Conservation (phyloP, 2,329 filamentous ascomycete species). For the Cercospora janseana region DNA sequence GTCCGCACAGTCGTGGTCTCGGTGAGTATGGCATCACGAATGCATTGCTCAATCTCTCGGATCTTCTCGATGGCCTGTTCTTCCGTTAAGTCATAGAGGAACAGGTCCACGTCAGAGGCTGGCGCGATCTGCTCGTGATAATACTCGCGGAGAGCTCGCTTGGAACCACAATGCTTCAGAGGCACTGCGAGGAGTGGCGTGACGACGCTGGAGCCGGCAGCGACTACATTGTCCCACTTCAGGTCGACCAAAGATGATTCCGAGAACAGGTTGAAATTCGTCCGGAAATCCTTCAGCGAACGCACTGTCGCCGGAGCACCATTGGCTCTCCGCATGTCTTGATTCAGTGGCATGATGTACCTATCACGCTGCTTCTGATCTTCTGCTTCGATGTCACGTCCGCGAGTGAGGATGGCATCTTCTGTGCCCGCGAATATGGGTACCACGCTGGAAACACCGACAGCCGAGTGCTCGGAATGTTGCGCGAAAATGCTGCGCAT, state of each 20-base stretch:
- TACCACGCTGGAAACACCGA: slow-evolving; percentile 62
- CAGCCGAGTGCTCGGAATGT: slow-evolving; percentile 58
- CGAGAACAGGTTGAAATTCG: slow-evolving; percentile 78
- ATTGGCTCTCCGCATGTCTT: slow-evolving; percentile 59
- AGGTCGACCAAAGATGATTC: slow-evolving; percentile 73
- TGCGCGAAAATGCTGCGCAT: slow-evolving; percentile 69
- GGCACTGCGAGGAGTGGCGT: slow-evolving; percentile 68
- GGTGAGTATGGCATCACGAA: slow-evolving; percentile 74
- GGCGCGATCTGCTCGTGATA: slow-evolving; percentile 80
- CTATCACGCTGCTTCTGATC: slow-evolving; percentile 58
- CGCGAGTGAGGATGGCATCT: slow-evolving; percentile 58
- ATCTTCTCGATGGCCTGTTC: slow-evolving; percentile 80
- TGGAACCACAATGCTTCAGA: slow-evolving; percentile 50
- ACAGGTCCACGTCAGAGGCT: slow-evolving; percentile 83
- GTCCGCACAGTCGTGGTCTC: slow-evolving; percentile 82
- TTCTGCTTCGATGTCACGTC: slow-evolving; percentile 59
- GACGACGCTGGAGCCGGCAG: slow-evolving; percentile 75
- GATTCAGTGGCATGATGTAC: slow-evolving; percentile 68
- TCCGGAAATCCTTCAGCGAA: slow-evolving; percentile 67
- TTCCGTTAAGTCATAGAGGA: slow-evolving; percentile 76
- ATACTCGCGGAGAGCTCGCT: slow-evolving; percentile 53
- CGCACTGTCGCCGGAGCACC: slow-evolving; percentile 67
- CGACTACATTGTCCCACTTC: slow-evolving; percentile 80
- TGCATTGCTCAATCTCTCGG: slow-evolving; percentile 71
- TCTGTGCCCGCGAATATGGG: slow-evolving; percentile 61